A percentile compares a stretch with the other conserved stretches of the same genome.
phyloP scores from a whole-genome alignment of 352 stramenopile genomes.

The Pythium brachiatum region DNA sequence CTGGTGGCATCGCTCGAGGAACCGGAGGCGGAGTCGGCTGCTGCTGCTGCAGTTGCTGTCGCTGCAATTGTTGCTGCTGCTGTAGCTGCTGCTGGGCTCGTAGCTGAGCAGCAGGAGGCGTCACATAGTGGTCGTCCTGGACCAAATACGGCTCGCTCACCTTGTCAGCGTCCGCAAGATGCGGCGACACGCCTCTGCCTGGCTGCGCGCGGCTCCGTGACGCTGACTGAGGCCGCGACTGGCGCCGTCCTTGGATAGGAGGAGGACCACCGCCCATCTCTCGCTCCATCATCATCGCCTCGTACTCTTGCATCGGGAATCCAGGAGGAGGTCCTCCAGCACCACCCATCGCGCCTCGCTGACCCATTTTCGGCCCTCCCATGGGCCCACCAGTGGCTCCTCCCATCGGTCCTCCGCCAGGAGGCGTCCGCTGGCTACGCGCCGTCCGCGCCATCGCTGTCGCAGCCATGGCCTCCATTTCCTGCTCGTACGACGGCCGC shows the following conservation, averaged over 20 bases:
- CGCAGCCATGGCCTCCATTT: not conserved
- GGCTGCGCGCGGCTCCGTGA: not conserved
- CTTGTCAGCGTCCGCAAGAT: not conserved
- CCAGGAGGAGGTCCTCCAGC: not conserved
- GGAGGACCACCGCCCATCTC: not conserved
- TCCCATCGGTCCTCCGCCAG: not conserved
- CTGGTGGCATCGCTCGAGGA: not conserved
- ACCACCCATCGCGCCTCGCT: not conserved
- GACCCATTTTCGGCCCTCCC: not conserved
- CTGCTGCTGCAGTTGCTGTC: not conserved
- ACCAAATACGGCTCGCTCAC: constrained; percentile 12
- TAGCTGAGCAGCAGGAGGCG: not conserved
- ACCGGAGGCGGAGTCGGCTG: not conserved
- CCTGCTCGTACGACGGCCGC: constrained; percentile 1
- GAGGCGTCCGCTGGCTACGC: not conserved
- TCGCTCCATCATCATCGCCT: constrained; percentile 17
- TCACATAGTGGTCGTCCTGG: constrained; percentile 10
- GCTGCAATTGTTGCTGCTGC: constrained; percentile 7
- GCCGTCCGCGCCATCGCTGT: not conserved
- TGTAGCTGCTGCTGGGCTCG: not conserved
- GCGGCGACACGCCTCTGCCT: not conserved
- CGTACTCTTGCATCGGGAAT: constrained; percentile 20
- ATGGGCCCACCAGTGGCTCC: no score
- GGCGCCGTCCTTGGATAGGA: not conserved
- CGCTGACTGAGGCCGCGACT: constrained; percentile 7